Evolutionary conservation across 805 yeast species (phyloP).

Genomic region (Yamadazyma kitorensis): DNA sequence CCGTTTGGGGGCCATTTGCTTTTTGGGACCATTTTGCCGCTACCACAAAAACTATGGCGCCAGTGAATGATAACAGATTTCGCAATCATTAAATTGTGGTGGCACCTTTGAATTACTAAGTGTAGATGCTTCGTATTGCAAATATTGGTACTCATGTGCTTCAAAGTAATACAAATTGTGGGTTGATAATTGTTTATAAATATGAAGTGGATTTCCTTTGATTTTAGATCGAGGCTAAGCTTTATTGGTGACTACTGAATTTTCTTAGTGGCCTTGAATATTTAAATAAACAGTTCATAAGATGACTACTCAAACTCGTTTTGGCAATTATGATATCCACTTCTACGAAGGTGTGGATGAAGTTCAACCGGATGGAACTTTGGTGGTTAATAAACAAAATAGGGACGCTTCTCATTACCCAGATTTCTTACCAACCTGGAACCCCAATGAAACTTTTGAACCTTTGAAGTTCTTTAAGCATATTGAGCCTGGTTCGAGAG

Average conservation of each 20-base stretch:
- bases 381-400: constrained; percentile 42
- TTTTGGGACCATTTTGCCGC: too few species aligned
- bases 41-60: constrained; percentile 4
- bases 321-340: constrained; percentile 41
- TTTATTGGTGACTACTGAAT: too few species aligned
- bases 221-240: too few species aligned
- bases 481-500: constrained; percentile 62
- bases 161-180: neutral
- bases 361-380: constrained; percentile 45
- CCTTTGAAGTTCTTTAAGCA: constrained; percentile 55
- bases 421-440: constrained; percentile 67
- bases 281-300: too few species aligned
- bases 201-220: too few species aligned
- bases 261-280: too few species aligned
- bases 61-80: neutral
- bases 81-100: constrained; percentile 7
- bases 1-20: too few species aligned
- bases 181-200: too few species aligned
- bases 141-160: constrained; percentile 6
- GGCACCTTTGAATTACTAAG: constrained; percentile 2
- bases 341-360: constrained; percentile 52
- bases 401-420: constrained; percentile 40
- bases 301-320: constrained; percentile 1
- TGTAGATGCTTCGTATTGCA: too few species aligned
- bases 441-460: constrained; percentile 51